Base-by-base conservation (phyloP, 1,139 yeast species). In the Kurtzmaniella quercitrusa region DNA sequence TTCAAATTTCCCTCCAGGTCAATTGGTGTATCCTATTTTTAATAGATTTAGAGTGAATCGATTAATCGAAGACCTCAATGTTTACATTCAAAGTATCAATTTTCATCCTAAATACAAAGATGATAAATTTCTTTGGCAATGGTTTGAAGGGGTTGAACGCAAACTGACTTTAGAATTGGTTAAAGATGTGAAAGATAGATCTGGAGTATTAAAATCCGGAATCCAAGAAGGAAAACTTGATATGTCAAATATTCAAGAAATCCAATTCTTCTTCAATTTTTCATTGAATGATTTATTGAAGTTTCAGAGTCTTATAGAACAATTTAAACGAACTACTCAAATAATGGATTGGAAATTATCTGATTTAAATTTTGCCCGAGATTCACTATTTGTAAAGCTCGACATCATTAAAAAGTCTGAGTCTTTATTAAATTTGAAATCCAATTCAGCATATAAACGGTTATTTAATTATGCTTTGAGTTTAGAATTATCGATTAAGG, bases 251-350 rank as follows among this genome's bases (percentile, higher is more conserved):
- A 55, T 71, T 3, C 56, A 68, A 15, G 85, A 81, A 40, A 79
- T 82, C 39, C 79, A 75, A 41, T 69, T 70, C 29, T 85, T 86
- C 53, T 55, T 84, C 23, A 70, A 70, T 38, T 83, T 72, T 51
- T 77, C 85, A 1, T 49, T 65, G 19, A 62, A 65, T 11, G 88
- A 83, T 51, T 57, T 83, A 29, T 57, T 54, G 2, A 56, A 54
- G 1, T 68, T 74, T 44, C 59, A 61, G 14, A 50, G 45, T 1
- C 44, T 56, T 1, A 56, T 77, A 14, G 59, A 62, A 16, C 66
- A 63, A 41, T 51, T 81, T 39, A 69, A 71, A 48, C 78, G 77
- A 50, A 57, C 76, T 25, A 51, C 66, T 1, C 59, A 70, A 2
- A 72, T 81, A 40, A 57, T 63, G n/a, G 69, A 70, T 14, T 49